These are phyloP conservation scores for Metschnikowia aberdeeniae DNA, from an alignment of 805 yeast species.

Conservation along the genomic window DNA sequence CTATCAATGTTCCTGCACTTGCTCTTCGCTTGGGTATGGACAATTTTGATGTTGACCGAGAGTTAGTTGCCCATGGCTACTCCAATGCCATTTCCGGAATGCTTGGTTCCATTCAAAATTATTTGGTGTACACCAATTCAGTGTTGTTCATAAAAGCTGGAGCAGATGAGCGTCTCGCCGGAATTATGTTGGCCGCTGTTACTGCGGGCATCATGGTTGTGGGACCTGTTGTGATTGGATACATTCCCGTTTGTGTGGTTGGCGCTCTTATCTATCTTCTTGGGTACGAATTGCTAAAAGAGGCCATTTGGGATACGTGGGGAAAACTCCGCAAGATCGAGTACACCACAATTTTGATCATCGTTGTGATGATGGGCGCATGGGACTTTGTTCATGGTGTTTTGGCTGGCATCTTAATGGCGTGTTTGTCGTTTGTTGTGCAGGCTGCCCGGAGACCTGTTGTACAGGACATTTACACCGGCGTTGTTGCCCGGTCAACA, in stretches of 20 bases:
- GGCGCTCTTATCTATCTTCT: slow-evolving; percentile 86
- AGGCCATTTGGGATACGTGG: slow-evolving; percentile 80
- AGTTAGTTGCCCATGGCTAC: slow-evolving; percentile 90
- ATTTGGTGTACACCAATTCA: slow-evolving; percentile 90
- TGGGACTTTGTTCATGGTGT: slow-evolving; percentile 95
- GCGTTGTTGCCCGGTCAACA: slow-evolving; percentile 85
- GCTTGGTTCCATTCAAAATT: slow-evolving; percentile 87
- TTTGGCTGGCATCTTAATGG: slow-evolving; percentile 81
- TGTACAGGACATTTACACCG: slow-evolving; percentile 76
- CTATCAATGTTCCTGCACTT: slow-evolving; percentile 95
- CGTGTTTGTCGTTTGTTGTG: slow-evolving; percentile 92
- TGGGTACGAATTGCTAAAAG: slow-evolving; percentile 86
- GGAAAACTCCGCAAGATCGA: slow-evolving; percentile 74
- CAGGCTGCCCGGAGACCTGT: slow-evolving; percentile 85
- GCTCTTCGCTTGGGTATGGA: slow-evolving; percentile 88
- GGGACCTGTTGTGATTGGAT: slow-evolving; percentile 92
- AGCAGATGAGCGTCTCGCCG: slow-evolving; percentile 85
- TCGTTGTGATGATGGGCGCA: slow-evolving; percentile 92
- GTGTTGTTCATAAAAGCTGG: slow-evolving; percentile 91
- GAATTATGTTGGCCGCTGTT: slow-evolving; percentile 79
- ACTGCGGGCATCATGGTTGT: slow-evolving; percentile 77
- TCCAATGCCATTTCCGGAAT: slow-evolving; percentile 83
- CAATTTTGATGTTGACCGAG: slow-evolving; percentile 85
- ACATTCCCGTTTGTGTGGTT: slow-evolving; percentile 92
- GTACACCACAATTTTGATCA: slow-evolving; percentile 76